These are phyloP conservation scores for Papiliotrema laurentii DNA, from an alignment of 1,284 basidiomycete species.

Conservation along the genomic window DNA sequence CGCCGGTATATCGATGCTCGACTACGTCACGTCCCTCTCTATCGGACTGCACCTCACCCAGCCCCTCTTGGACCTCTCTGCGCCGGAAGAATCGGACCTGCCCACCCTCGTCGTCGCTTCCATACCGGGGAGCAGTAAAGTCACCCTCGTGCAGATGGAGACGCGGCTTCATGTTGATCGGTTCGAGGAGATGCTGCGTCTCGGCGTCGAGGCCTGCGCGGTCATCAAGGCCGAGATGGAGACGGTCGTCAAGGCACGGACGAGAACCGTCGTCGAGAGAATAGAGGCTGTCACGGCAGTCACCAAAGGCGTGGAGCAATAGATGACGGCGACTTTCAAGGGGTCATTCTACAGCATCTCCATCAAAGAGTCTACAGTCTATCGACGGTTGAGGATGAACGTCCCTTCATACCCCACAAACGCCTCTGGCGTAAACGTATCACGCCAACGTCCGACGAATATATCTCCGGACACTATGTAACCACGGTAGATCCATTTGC, in stretches of 20 bases:
- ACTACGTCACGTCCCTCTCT: constrained; percentile 83
- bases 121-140: constrained; percentile 74
- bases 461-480: constrained; percentile 43
- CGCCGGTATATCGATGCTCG: constrained; percentile 83
- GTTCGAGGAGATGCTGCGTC: constrained; percentile 79
- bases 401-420: constrained; percentile 49
- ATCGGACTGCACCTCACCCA: constrained; percentile 66
- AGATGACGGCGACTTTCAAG: not conserved
- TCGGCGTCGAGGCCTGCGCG: constrained; percentile 71
- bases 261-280: constrained; percentile 56
- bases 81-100: constrained; percentile 83
- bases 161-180: constrained; percentile 88
- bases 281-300: constrained; percentile 30
- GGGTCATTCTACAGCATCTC: not conserved
- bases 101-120: constrained; percentile 83
- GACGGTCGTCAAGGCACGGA: constrained; percentile 62
- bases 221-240: constrained; percentile 85
- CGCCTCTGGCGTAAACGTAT: constrained; percentile 46
- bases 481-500: constrained; percentile 54
- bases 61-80: constrained; percentile 78
- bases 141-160: constrained; percentile 88
- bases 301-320: constrained; percentile 7
- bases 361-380: constrained; percentile 8
- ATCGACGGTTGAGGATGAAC: constrained; percentile 46
- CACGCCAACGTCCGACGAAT: constrained; percentile 48